phyloP scores from a whole-genome alignment of 768 basidiomycete species.

The Auriscalpium vulgare region DNA sequence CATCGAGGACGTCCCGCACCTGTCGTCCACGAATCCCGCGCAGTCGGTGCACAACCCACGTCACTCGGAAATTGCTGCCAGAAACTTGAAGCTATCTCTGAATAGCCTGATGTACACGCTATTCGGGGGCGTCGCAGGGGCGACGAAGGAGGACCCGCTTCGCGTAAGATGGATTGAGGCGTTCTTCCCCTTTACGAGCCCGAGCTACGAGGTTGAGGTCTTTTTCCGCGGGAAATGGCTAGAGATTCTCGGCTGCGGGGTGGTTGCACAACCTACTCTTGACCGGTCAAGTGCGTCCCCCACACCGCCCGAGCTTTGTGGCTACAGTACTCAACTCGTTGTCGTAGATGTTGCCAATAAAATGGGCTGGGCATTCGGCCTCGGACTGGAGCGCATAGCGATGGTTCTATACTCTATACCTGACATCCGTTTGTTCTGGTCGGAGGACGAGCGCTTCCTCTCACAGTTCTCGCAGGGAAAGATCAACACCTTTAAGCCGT shows the following conservation, averaged over 20 bases:
- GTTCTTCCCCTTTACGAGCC: slow-evolving; percentile 95
- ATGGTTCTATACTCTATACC: slow-evolving; percentile 97
- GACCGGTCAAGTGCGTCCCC: slow-evolving; percentile 69
- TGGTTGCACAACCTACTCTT: slow-evolving; percentile 83
- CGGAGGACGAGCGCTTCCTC: slow-evolving; percentile 77
- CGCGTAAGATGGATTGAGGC: slow-evolving; percentile 96
- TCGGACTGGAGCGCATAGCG: slow-evolving; percentile 93
- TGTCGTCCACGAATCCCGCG: slow-evolving; percentile 69
- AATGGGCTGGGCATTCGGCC: slow-evolving; percentile 96
- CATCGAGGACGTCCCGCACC: slow-evolving; percentile 79
- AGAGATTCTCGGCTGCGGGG: slow-evolving; percentile 91
- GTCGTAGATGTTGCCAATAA: slow-evolving; percentile 65
- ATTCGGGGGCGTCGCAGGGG: slow-evolving; percentile 56
- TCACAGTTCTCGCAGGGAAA: slow-evolving; percentile 74
- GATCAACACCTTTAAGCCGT: slow-evolving; percentile 80
- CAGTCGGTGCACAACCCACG: slow-evolving; percentile 72
- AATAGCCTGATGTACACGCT: slow-evolving; percentile 79
- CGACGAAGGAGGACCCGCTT: slow-evolving; percentile 58
- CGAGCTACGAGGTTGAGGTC: slow-evolving; percentile 97
- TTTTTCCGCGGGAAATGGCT: slow-evolving; percentile 96
- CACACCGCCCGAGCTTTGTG: neutral
- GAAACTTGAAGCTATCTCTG: slow-evolving; percentile 83
- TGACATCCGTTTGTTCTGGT: slow-evolving; percentile 98
- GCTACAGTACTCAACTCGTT: neutral
- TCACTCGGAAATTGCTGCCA: slow-evolving; percentile 65